Evolutionary conservation across 257 asterid species (phyloP).

Genomic region (Thymus quinquecostatus): DNA sequence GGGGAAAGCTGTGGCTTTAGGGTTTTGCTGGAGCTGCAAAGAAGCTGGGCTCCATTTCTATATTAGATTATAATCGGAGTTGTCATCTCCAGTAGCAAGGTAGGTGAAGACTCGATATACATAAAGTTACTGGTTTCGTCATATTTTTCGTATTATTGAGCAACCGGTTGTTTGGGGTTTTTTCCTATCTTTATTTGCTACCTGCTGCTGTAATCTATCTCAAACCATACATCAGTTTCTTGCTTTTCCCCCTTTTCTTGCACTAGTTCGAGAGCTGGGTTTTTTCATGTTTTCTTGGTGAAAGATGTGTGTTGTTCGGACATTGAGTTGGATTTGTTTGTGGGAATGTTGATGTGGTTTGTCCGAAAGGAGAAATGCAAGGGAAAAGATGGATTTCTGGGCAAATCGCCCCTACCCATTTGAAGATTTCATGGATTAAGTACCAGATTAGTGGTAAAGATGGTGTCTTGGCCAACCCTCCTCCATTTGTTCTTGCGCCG

Average conservation of each 20-base stretch:
- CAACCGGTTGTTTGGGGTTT: conserved; percentile 26
- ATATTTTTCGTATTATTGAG: conserved; percentile 41
- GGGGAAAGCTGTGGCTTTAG: conserved; percentile 41
- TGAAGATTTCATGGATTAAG: conserved; percentile 55
- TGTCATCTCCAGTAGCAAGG: conserved; percentile 54
- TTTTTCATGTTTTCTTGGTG: conserved; percentile 18
- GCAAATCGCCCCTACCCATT: conserved; percentile 43
- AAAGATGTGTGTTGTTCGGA: conserved; percentile 26
- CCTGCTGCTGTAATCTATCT: conserved; percentile 30
- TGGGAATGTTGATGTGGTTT: conserved; percentile 36
- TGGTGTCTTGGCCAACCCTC: conserved; percentile 38
- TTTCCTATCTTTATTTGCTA: conserved; percentile 33
- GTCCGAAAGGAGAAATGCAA: conserved; percentile 41
- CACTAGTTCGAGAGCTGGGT: conserved; percentile 18
- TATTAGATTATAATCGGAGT: conserved; percentile 32
- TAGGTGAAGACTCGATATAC: conserved; percentile 55
- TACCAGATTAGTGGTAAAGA: conserved; percentile 42
- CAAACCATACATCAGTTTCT: conserved; percentile 6
- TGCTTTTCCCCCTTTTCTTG: not conserved
- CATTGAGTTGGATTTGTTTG: conserved; percentile 28
- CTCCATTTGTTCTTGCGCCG: conserved; percentile 48
- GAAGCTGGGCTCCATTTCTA: conserved; percentile 45
- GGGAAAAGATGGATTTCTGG: conserved; percentile 46
- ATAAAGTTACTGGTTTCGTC: conserved; percentile 46
- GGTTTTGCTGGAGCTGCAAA: conserved; percentile 60